Base-by-base conservation (phyloP, 108 stramenopile genomes). In the Seminavis robusta region DNA sequence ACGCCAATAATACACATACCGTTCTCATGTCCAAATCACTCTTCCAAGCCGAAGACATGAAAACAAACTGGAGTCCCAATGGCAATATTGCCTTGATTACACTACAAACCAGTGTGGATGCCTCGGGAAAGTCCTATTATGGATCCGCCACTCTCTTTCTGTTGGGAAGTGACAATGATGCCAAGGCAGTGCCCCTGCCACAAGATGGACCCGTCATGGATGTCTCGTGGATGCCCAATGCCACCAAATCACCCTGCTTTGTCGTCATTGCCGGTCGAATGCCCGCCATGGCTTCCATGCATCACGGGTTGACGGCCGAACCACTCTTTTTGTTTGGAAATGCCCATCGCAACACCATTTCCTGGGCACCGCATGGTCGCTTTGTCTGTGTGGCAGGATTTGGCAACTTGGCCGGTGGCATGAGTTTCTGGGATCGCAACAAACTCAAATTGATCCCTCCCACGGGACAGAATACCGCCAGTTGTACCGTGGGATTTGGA, bases 401-500 rank as follows among this genome's bases (percentile, higher is more conserved):
- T 59, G 95, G 92, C 0, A 92, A 91, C 69, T 50, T 90, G 42
- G 84, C 83, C 1, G 95, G 95, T 7, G 89, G 80, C 51, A 96
- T 99, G 94, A 94, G 93, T 30, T 95, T 98, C 65, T 99, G 95
- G 94, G 98, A 99, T 76, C 57, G 82, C 26, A 94, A 95, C 69
- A 95, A 95, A 61, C 55, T 52, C 7, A 92, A 88, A 37, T 56
- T 65, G 52, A 80, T 92, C 24, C 83, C 81, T 0, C 73, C 81
- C 26, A 70, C 61, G 46, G 62, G 55, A 41, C 44, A 58, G 8
- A 59, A 63, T 60, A 75, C 57, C 10, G 63, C 69, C 1, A 47
- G 55, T 10, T 63, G 61, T 40, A 69, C 73, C 4, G 92, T 94
- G 15, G 82, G 90, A 27, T 95, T 92, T 61, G 88, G 87, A 10